These are phyloP conservation scores for Pilaira anomala DNA, from an alignment of 192 early-diverging fungal genomes.

Conservation along the genomic window DNA sequence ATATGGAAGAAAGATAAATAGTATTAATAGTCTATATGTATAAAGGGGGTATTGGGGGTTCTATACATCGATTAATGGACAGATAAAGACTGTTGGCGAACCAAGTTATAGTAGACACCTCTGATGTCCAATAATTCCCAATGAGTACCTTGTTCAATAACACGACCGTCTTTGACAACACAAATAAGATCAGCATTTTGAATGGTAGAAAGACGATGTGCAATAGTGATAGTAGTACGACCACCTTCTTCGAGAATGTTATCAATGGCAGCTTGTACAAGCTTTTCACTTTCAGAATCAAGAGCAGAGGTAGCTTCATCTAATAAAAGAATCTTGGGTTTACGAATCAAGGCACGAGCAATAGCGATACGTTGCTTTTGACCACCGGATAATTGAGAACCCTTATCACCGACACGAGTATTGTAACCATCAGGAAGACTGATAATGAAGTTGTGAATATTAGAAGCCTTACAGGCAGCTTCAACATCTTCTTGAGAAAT, in stretches of 20 bases:
- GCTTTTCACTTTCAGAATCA: slow-evolving; percentile 67
- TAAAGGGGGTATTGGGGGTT: too few species aligned
- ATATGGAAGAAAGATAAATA: too few species aligned
- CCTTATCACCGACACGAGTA: slow-evolving; percentile 68
- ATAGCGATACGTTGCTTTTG: slow-evolving; percentile 86
- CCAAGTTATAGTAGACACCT: slow-evolving; percentile 60
- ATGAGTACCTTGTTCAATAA: slow-evolving; percentile 74
- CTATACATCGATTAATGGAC: not conserved
- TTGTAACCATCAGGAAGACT: slow-evolving; percentile 60
- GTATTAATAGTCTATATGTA: too few species aligned
- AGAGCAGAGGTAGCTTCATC: slow-evolving; percentile 82
- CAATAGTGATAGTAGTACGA: slow-evolving; percentile 73
- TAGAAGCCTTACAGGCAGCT: slow-evolving; percentile 50
- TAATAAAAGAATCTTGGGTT: slow-evolving; percentile 79
- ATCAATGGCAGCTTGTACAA: slow-evolving; percentile 70
- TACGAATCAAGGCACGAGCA: slow-evolving; percentile 83
- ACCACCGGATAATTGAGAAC: slow-evolving; percentile 60
- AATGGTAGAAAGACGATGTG: slow-evolving; percentile 71
- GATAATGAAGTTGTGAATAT: slow-evolving; percentile 61
- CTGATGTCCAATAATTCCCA: slow-evolving; percentile 61
- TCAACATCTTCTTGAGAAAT: slow-evolving; percentile 52
- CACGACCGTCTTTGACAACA: slow-evolving; percentile 67
- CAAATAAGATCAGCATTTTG: slow-evolving; percentile 82
- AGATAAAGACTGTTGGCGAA: slow-evolving; percentile 52
- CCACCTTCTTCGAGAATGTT: slow-evolving; percentile 55